A percentile compares a stretch with the other conserved stretches of the same genome.
These are phyloP conservation scores for Globisporangium takayamanum DNA, from an alignment of 352 stramenopile species.

Conservation along the genomic window DNA sequence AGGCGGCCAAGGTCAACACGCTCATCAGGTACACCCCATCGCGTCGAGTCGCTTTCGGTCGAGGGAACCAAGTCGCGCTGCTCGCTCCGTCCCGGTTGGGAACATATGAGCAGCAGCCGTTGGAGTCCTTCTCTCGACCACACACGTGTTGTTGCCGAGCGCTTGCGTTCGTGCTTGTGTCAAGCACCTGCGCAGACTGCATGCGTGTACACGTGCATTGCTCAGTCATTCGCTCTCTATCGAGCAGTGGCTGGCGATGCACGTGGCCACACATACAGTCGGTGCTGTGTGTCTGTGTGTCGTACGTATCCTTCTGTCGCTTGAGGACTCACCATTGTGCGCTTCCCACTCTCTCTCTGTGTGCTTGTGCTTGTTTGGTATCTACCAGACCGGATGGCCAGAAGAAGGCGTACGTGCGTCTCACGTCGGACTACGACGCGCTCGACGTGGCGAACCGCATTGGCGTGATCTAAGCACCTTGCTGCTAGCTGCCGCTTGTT, in stretches of 20 bases:
- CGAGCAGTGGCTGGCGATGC: too few relatives aligned
- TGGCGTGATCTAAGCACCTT: conserved; percentile 97
- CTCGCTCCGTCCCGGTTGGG: conserved; percentile 10
- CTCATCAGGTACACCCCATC: conserved; percentile 95
- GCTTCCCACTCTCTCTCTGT: conserved; percentile 14
- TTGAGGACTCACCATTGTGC: conserved; percentile 20
- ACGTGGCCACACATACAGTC: too few relatives aligned
- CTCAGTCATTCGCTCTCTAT: too few relatives aligned
- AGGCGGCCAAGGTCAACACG: conserved; percentile 99
- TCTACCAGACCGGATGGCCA: conserved; percentile 95
- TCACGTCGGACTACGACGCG: conserved; percentile 98
- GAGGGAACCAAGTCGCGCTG: conserved; percentile 13
- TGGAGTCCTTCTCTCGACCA: conserved; percentile 7
- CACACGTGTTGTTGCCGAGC: neutral
- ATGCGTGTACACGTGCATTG: neutral
- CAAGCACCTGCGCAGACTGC: neutral
- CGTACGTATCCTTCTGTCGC: conserved; percentile 2
- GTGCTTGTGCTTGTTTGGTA: conserved; percentile 8
- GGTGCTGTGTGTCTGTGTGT: neutral
- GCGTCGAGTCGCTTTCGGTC: conserved; percentile 59
- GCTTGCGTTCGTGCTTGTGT: neutral
- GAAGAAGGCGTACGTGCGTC: conserved; percentile 99
- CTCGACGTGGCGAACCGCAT: conserved; percentile 99
- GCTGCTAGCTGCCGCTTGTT: conserved; percentile 18
- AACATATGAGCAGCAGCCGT: conserved; percentile 3